A percentile compares a stretch with the other conserved stretches of the same genome.
Conservation (phyloP, 2,329 filamentous ascomycete genomes). For the Paraphoma chrysanthemicola region DNA sequence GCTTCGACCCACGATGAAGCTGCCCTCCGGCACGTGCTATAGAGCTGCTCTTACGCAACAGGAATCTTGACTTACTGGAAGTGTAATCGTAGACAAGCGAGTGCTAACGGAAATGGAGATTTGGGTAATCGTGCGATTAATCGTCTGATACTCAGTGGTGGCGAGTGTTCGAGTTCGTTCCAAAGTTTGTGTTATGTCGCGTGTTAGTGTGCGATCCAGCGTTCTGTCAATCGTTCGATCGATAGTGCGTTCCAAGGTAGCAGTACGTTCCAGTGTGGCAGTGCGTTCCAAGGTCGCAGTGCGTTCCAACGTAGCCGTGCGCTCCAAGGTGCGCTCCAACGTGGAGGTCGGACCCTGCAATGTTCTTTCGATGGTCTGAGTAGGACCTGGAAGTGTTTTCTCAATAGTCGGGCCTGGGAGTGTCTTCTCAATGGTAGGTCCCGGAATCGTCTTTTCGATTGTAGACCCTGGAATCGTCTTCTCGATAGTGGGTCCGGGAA, state of each 20-base stretch:
- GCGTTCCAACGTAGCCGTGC: neutral
- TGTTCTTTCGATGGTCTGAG: no score
- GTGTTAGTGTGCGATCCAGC: neutral
- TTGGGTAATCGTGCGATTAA: constrained; percentile 18
- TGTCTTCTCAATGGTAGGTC: constrained; percentile 8
- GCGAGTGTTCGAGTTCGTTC: constrained; percentile 5
- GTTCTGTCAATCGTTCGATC: neutral
- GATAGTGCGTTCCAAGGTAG: neutral
- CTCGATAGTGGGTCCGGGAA: neutral
- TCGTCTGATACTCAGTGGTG: constrained; percentile 6
- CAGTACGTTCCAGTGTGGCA: neutral
- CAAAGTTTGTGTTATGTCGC: neutral
- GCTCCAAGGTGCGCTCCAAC: neutral
- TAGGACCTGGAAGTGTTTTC: neutral
- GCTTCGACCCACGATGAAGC: no score
- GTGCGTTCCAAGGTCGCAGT: neutral
- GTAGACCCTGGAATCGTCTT: constrained; percentile 2
- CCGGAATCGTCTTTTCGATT: no score
- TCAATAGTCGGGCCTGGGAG: neutral
- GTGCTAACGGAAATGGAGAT: constrained; percentile 25
- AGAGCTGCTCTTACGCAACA: neutral
- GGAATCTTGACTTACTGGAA: constrained; percentile 7
- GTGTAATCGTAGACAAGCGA: constrained; percentile 22
- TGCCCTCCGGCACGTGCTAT: no score
- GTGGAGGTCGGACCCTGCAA: neutral